These are phyloP conservation scores for Paramyrothecium roridum DNA, from an alignment of 2,329 filamentous ascomycete genomes.

Conservation along the genomic window DNA sequence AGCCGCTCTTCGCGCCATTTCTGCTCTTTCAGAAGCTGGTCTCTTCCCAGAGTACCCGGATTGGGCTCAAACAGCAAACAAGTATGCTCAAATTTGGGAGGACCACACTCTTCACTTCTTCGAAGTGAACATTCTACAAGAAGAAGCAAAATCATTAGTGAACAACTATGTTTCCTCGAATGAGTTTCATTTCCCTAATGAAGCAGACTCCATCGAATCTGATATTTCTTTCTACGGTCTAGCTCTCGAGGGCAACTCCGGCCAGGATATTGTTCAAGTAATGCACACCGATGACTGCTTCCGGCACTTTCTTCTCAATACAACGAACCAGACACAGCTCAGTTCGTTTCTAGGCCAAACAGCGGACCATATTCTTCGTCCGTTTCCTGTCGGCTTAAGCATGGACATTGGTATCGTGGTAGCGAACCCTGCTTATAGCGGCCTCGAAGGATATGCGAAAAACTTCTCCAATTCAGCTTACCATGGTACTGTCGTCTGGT, in stretches of 20 bases:
- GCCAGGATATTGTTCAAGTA: slow-evolving; percentile 47
- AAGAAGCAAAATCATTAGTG: slow-evolving; percentile 43
- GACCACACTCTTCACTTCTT: slow-evolving; percentile 59
- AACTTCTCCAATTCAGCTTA: slow-evolving; percentile 56
- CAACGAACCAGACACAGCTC: slow-evolving; percentile 54
- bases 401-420: slow-evolving; percentile 56
- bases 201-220: slow-evolving; percentile 35
- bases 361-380: slow-evolving; percentile 52
- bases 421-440: slow-evolving; percentile 58
- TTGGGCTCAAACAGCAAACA: slow-evolving; percentile 42
- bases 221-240: slow-evolving; percentile 51
- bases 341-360: slow-evolving; percentile 54
- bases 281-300: slow-evolving; percentile 66
- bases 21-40: slow-evolving; percentile 43
- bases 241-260: slow-evolving; percentile 49
- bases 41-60: slow-evolving; percentile 46
- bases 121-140: slow-evolving; percentile 34
- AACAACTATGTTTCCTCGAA: slow-evolving; percentile 39
- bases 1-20: slow-evolving; percentile 57
- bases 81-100: slow-evolving; percentile 60
- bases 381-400: slow-evolving; percentile 57
- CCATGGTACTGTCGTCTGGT: slow-evolving; percentile 64
- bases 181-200: slow-evolving; percentile 40
- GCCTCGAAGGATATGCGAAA: slow-evolving; percentile 38
- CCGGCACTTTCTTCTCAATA: slow-evolving; percentile 59